These are phyloP conservation scores for Chaetomium tenue DNA, from an alignment of 495 filamentous ascomycete genomes.

Conservation along the genomic window DNA sequence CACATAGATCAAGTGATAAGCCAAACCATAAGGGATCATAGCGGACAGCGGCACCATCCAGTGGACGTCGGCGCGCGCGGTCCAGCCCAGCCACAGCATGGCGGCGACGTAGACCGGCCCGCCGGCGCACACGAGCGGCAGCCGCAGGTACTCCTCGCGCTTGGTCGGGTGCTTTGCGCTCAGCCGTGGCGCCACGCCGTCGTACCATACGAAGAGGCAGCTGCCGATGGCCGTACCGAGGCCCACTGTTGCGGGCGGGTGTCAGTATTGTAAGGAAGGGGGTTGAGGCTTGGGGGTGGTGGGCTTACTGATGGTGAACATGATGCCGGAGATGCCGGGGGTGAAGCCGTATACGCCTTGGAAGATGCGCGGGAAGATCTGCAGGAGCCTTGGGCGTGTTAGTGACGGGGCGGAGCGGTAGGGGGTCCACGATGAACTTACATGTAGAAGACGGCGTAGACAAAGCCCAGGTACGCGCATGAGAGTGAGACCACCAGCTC, in stretches of 20 bases:
- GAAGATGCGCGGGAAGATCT: conserved; percentile 60
- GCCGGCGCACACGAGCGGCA: conserved; percentile 61
- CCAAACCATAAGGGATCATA: conserved; percentile 62
- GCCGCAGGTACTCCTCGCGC: conserved; percentile 57
- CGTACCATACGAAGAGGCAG: conserved; percentile 45
- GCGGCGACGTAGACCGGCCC: conserved; percentile 58
- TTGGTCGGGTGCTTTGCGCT: conserved; percentile 23
- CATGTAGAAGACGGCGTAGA: conserved; percentile 70
- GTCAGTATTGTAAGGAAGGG: neutral
- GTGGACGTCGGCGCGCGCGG: conserved; percentile 52
- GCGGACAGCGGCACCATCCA: conserved; percentile 61
- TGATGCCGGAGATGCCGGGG: conserved; percentile 35
- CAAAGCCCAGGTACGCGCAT: conserved; percentile 60
- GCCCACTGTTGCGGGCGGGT: conserved; percentile 31
- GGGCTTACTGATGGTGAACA: conserved; percentile 32
- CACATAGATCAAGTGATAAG: conserved; percentile 63
- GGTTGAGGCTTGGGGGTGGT: neutral
- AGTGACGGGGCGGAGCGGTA: neutral
- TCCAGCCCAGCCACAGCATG: conserved; percentile 70
- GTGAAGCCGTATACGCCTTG: conserved; percentile 44
- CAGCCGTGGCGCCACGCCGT: conserved; percentile 29
- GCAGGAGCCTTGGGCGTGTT: conserved; percentile 41
- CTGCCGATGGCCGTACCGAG: conserved; percentile 52
- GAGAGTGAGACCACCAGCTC: conserved; percentile 64
- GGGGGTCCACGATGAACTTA: conserved; percentile 30